Evolutionary conservation across 1,284 basidiomycete genomes (phyloP).

Genomic region (Fistulinella staudtii): DNA sequence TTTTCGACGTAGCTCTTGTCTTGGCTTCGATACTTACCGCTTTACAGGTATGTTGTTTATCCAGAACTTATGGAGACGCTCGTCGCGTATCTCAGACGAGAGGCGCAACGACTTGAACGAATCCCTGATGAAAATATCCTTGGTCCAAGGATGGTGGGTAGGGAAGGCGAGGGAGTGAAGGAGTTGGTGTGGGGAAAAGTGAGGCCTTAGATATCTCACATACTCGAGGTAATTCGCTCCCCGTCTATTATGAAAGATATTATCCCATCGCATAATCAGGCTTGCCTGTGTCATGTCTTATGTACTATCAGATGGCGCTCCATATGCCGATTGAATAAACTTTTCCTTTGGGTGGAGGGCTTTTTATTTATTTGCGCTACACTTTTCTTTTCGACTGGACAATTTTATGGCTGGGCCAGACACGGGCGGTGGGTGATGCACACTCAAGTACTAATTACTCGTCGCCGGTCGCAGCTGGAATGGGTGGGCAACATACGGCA

Average conservation of each 20-base stretch:
- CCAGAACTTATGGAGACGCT: conserved; percentile 75
- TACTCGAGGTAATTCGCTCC: conserved; percentile 1
- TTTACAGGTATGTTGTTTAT: conserved; percentile 66
- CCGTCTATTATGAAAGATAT: not conserved
- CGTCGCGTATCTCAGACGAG: conserved; percentile 75
- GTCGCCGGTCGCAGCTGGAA: too few species aligned
- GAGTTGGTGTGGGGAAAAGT: conserved; percentile 25
- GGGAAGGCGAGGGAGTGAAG: conserved; percentile 26
- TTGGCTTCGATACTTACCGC: conserved; percentile 7
- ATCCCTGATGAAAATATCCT: conserved; percentile 72
- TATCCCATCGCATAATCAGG: too few species aligned
- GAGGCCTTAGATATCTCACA: conserved; percentile 11
- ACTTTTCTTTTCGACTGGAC: too few species aligned
- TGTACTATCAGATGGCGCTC: too few species aligned
- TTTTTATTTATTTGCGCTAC: too few species aligned
- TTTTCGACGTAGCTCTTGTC: not conserved
- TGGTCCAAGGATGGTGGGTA: conserved; percentile 26
- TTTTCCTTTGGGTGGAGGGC: too few species aligned
- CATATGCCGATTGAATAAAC: too few species aligned
- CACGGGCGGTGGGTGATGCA: too few species aligned
- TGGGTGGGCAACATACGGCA: too few species aligned
- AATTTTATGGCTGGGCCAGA: too few species aligned
- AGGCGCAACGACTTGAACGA: conserved; percentile 69
- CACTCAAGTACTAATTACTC: too few species aligned
- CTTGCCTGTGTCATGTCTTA: too few species aligned